phyloP scores from a whole-genome alignment of 2,329 filamentous ascomycete species.

The Aspergillus felis region DNA sequence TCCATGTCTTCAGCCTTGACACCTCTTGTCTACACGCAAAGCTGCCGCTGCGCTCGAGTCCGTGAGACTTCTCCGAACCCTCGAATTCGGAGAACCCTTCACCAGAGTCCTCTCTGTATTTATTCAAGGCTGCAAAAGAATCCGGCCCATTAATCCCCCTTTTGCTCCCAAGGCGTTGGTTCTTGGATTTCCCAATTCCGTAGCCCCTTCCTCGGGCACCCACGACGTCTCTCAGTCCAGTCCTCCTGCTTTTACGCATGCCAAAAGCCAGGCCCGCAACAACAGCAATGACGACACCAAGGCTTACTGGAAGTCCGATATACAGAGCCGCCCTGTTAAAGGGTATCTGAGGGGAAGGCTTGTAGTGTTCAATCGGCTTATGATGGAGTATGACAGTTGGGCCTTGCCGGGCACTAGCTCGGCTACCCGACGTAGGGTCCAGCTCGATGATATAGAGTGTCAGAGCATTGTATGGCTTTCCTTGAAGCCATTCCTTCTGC shows the following conservation, averaged over 20 bases:
- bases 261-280: constrained; percentile 37
- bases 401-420: constrained; percentile 28
- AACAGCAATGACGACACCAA: constrained; percentile 35
- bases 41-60: constrained; percentile 24
- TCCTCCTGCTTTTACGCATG: constrained; percentile 38
- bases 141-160: constrained; percentile 27
- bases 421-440: constrained; percentile 21
- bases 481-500: constrained; percentile 40
- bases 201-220: constrained; percentile 35
- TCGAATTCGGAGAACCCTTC: constrained; percentile 12
- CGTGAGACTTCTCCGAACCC: constrained; percentile 26
- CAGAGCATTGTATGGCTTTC: constrained; percentile 33
- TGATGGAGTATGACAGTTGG: constrained; percentile 34
- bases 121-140: constrained; percentile 22
- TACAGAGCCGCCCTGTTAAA: constrained; percentile 34
- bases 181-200: constrained; percentile 31
- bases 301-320: constrained; percentile 40
- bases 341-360: constrained; percentile 26
- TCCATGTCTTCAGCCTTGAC: constrained; percentile 36
- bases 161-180: constrained; percentile 30
- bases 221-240: constrained; percentile 36
- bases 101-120: constrained; percentile 21
- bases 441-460: constrained; percentile 35
- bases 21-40: constrained; percentile 37
- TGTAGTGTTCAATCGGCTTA: constrained; percentile 32